Percentiles rank a stretch among this genome's conserved stretches.
These are phyloP conservation scores for Martensiomyces pterosporus DNA, from an alignment of 192 early-diverging fungal genomes.

Conservation along the genomic window DNA sequence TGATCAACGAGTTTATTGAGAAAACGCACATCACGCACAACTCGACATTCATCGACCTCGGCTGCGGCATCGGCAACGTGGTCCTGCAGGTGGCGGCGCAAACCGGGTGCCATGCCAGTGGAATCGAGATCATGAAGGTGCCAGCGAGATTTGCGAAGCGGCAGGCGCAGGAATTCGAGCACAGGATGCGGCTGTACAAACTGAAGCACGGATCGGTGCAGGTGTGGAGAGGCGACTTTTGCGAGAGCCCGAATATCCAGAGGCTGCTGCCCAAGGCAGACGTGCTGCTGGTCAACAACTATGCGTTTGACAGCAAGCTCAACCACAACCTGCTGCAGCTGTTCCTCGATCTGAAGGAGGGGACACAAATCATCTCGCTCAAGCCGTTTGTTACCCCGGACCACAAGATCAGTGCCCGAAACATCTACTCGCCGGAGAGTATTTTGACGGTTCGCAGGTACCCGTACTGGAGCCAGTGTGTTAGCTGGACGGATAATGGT, in stretches of 20 bases:
- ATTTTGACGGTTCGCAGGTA: slow-evolving; percentile 63
- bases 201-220: slow-evolving; percentile 59
- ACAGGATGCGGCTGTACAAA: slow-evolving; percentile 69
- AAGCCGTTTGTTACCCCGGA: slow-evolving; percentile 77
- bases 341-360: slow-evolving; percentile 91
- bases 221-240: slow-evolving; percentile 81
- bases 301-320: slow-evolving; percentile 79
- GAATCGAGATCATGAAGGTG: slow-evolving; percentile 90
- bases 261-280: slow-evolving; percentile 74
- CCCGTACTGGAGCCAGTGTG: slow-evolving; percentile 66
- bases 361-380: slow-evolving; percentile 79
- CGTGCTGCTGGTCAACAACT: slow-evolving; percentile 95
- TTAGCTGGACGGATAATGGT: slow-evolving; percentile 75
- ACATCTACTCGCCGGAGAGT: slow-evolving; percentile 64
- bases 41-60: slow-evolving; percentile 88
- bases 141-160: slow-evolving; percentile 72
- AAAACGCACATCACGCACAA: slow-evolving; percentile 58
- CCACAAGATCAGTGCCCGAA: slow-evolving; percentile 70
- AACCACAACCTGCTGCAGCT: slow-evolving; percentile 80
- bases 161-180: slow-evolving; percentile 80
- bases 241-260: slow-evolving; percentile 65
- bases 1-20: slow-evolving; percentile 82
- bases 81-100: slow-evolving; percentile 93
- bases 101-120: slow-evolving; percentile 72
- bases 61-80: slow-evolving; percentile 94